Percentiles rank a stretch among this genome's conserved stretches.
These are phyloP conservation scores for Russula compacta DNA, from an alignment of 768 basidiomycete species.

Conservation along the genomic window DNA sequence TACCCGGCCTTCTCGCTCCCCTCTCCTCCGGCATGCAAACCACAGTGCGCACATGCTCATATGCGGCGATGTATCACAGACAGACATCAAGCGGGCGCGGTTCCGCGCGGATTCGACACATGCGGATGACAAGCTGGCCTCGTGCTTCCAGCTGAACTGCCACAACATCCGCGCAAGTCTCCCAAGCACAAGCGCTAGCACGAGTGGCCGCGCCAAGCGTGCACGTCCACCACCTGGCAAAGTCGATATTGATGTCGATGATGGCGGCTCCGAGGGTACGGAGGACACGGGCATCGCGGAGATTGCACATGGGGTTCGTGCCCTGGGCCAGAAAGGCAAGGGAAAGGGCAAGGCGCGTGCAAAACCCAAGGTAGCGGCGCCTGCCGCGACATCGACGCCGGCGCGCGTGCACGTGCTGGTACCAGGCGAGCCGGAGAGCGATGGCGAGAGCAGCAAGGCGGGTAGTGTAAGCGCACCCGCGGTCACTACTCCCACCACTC, in stretches of 20 bases:
- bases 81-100: conserved; percentile 63
- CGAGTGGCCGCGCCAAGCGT: conserved; percentile 23
- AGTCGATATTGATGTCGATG: conserved; percentile 21
- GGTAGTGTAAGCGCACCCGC: neutral
- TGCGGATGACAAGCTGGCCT: conserved; percentile 55
- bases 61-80: conserved; percentile 31
- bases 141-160: conserved; percentile 51
- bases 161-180: conserved; percentile 30
- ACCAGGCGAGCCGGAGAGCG: neutral
- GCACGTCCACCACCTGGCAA: conserved; percentile 19
- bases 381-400: neutral
- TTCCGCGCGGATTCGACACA: conserved; percentile 69
- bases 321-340: conserved; percentile 11
- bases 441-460: conserved; percentile 3
- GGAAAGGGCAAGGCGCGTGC: conserved; percentile 1
- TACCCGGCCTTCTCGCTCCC: neutral
- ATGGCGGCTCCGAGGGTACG: conserved; percentile 23
- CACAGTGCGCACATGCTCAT: neutral
- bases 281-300: conserved; percentile 28
- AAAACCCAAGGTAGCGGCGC: neutral
- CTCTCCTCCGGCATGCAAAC: neutral
- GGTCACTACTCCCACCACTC: neutral
- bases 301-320: conserved; percentile 22
- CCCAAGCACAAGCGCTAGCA: conserved; percentile 19
- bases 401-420: neutral